Evolutionary conservation across 208 protist species (phyloP).

Genomic region (Angomonas deanei): DNA sequence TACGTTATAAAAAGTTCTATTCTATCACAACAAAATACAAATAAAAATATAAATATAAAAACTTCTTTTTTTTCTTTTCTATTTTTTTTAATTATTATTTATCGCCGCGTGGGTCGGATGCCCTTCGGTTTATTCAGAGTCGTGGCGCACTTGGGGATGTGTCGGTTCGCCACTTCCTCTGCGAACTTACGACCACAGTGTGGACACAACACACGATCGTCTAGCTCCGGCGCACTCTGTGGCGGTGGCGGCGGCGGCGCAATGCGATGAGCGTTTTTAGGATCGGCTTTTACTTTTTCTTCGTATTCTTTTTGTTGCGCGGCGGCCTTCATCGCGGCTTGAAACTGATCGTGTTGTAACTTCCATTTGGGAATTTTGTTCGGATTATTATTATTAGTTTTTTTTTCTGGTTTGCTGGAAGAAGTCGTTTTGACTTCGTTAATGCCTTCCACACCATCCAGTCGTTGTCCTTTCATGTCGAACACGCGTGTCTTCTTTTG

Average conservation of each 20-base stretch:
- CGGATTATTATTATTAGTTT: constrained; percentile 10
- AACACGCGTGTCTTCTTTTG: constrained; percentile 64
- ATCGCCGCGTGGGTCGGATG: not conserved
- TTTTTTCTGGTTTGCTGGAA: not conserved
- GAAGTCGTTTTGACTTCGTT: constrained; percentile 27
- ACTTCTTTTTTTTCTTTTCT: not conserved
- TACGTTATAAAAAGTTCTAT: too few species aligned
- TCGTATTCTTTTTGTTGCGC: constrained; percentile 22
- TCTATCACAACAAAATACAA: not conserved
- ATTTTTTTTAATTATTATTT: constrained; percentile 4
- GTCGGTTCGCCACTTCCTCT: constrained; percentile 63
- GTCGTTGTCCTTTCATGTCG: constrained; percentile 59
- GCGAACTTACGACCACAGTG: constrained; percentile 89
- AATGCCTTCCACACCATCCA: constrained; percentile 74
- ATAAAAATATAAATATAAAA: constrained; percentile 1
- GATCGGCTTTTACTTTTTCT: constrained; percentile 6
- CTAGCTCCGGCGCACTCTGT: constrained; percentile 17
- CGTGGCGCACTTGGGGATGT: constrained; percentile 88
- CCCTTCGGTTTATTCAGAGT: constrained; percentile 74
- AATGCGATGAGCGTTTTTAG: not conserved
- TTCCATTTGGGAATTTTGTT: constrained; percentile 88
- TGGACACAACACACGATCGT: constrained; percentile 81
- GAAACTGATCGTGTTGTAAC: constrained; percentile 85
- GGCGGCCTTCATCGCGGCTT: constrained; percentile 82
- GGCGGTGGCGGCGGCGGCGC: not conserved